Percentiles rank a stretch among this genome's conserved stretches.
Conservation (phyloP, 495 filamentous ascomycete species). For the Evernia prunastri region DNA sequence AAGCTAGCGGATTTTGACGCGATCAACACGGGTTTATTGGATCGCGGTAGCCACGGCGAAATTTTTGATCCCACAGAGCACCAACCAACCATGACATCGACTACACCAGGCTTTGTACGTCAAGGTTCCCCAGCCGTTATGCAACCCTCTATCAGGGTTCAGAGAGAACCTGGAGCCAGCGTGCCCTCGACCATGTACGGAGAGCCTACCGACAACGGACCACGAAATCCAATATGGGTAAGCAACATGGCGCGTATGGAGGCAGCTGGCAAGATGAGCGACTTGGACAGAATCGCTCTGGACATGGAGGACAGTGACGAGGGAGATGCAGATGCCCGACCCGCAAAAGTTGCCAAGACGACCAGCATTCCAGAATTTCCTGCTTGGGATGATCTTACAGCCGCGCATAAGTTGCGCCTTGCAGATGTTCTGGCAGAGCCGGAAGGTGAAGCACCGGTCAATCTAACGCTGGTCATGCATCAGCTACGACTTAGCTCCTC, state of each 20-base stretch:
- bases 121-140: neutral
- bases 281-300: slow-evolving; percentile 6
- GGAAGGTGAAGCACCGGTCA: too few species aligned
- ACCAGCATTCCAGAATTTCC: slow-evolving; percentile 11
- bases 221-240: slow-evolving; percentile 33
- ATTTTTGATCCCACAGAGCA: neutral
- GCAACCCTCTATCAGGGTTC: neutral
- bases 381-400: slow-evolving; percentile 35
- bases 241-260: slow-evolving; percentile 35
- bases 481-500: slow-evolving; percentile 28
- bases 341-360: slow-evolving; percentile 10
- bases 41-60: neutral
- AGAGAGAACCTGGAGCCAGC: neutral
- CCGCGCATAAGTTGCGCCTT: slow-evolving; percentile 27
- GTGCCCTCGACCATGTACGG: slow-evolving; percentile 26
- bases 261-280: slow-evolving; percentile 14
- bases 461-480: slow-evolving; percentile 1
- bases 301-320: slow-evolving; percentile 26
- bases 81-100: neutral
- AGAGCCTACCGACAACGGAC: slow-evolving; percentile 32
- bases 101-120: neutral
- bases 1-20: neutral
- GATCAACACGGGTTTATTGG: neutral
- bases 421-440: slow-evolving; percentile 35
- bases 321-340: slow-evolving; percentile 14